These are phyloP conservation scores for Wickerhamiella nectarea DNA, from an alignment of 805 yeast species.

Conservation along the genomic window DNA sequence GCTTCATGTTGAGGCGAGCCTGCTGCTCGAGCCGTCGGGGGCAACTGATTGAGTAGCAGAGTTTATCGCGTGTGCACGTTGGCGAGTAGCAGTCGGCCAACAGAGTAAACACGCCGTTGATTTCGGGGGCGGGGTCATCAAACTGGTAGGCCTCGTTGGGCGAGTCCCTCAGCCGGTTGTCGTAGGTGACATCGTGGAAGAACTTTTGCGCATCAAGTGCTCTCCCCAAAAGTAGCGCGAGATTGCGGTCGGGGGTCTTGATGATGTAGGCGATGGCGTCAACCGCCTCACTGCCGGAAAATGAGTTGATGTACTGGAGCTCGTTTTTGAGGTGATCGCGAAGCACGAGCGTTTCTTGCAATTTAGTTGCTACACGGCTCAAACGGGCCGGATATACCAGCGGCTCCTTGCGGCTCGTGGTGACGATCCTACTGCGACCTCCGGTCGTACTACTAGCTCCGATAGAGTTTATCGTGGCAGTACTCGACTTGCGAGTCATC, in stretches of 20 bases:
- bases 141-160: conserved; percentile 78
- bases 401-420: conserved; percentile 42
- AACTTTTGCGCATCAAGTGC: conserved; percentile 87
- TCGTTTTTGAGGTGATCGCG: conserved; percentile 84
- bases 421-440: conserved; percentile 32
- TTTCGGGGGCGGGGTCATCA: conserved; percentile 24
- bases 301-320: conserved; percentile 79
- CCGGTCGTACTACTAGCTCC: conserved; percentile 8
- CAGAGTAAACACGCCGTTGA: conserved; percentile 85
- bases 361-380: conserved; percentile 68
- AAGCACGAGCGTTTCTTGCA: conserved; percentile 52
- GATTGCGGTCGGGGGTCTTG: conserved; percentile 77
- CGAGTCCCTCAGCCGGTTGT: conserved; percentile 83
- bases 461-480: conserved; percentile 17
- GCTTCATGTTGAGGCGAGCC: conserved; percentile 76
- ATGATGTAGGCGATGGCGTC: conserved; percentile 77
- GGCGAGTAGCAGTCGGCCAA: conserved; percentile 94
- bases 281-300: conserved; percentile 88
- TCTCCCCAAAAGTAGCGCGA: conserved; percentile 80
- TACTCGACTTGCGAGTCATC: conserved; percentile 17
- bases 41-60: conserved; percentile 92
- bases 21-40: conserved; percentile 94
- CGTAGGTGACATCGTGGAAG: conserved; percentile 91
- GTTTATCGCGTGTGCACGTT: conserved; percentile 75
- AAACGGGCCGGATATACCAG: conserved; percentile 79